phyloP scores from a whole-genome alignment of 495 filamentous ascomycete species.

The Podospora bellae-mahoneyi region DNA sequence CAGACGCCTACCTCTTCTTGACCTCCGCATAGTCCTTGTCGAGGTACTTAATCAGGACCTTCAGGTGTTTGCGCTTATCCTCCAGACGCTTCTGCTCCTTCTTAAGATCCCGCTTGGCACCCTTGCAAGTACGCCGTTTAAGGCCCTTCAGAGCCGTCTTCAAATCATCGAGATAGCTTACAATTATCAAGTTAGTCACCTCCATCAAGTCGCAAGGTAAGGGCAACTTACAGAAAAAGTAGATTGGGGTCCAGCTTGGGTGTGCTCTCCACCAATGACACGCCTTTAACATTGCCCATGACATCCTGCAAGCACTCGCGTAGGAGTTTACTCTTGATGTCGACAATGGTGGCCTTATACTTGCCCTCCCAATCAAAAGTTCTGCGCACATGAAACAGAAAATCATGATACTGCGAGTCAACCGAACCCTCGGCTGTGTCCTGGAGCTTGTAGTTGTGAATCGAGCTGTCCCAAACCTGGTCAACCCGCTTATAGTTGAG shows the following conservation, averaged over 20 bases:
- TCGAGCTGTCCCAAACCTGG: constrained; percentile 74
- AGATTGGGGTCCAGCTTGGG: constrained; percentile 80
- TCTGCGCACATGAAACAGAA: constrained; percentile 80
- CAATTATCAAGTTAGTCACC: constrained; percentile 10
- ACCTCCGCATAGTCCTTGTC: constrained; percentile 75
- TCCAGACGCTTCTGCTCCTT: constrained; percentile 64
- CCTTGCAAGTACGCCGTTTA: constrained; percentile 58
- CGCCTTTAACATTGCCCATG: constrained; percentile 75
- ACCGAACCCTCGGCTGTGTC: constrained; percentile 71
- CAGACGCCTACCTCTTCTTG: constrained; percentile 49
- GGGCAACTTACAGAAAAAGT: constrained; percentile 61
- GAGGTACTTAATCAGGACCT: constrained; percentile 74
- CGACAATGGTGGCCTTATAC: constrained; percentile 70
- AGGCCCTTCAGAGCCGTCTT: constrained; percentile 43
- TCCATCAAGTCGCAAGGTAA: background rate
- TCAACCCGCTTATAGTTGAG: constrained; percentile 85
- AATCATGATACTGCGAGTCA: constrained; percentile 77
- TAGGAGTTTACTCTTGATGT: constrained; percentile 81
- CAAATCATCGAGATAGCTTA: constrained; percentile 70
- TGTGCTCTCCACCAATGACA: constrained; percentile 75
- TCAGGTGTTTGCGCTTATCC: constrained; percentile 65
- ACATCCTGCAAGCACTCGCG: constrained; percentile 70
- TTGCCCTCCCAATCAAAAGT: constrained; percentile 88
- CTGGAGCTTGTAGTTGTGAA: constrained; percentile 78
- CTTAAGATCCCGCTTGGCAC: constrained; percentile 56